phyloP scores from a whole-genome alignment of 192 early-diverging fungal species.

The Phycomyces blakesleeanus region DNA sequence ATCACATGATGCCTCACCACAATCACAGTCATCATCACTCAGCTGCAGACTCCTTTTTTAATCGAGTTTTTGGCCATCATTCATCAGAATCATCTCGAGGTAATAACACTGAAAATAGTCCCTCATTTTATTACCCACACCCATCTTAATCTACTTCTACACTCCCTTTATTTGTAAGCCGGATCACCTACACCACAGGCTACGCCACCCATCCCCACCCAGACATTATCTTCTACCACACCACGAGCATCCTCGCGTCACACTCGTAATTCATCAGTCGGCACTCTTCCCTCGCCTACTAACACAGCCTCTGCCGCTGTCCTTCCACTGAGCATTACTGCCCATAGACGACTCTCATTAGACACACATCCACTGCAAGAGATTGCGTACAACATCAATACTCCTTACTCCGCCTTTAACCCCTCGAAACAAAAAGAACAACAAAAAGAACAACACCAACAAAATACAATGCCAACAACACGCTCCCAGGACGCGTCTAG shows the following conservation, averaged over 20 bases:
- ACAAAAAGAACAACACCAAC: too few relatives aligned
- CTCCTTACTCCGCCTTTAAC: too few relatives aligned
- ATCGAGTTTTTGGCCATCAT: constrained; percentile 13
- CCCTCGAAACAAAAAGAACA: too few relatives aligned
- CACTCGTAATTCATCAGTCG: constrained; percentile 3
- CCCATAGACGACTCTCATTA: constrained; percentile 3
- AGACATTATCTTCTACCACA: constrained; percentile 1
- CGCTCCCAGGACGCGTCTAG: not conserved
- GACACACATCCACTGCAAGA: not conserved
- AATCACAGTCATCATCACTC: constrained; percentile 1
- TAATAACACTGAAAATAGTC: not conserved
- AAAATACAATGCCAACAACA: not conserved
- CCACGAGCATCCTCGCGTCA: not conserved
- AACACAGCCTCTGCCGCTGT: not conserved
- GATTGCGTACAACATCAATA: too few relatives aligned
- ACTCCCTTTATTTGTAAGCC: not conserved
- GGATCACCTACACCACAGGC: constrained; percentile 5
- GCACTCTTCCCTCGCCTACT: not conserved
- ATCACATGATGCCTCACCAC: not conserved
- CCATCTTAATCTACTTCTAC: not conserved
- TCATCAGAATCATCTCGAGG: constrained; percentile 13
- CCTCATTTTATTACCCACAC: not conserved
- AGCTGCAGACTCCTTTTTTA: constrained; percentile 10
- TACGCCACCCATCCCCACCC: not conserved
- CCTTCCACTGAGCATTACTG: not conserved